Conservation (phyloP, 306 rosid species). For the Cyclanthera cordifolia region DNA sequence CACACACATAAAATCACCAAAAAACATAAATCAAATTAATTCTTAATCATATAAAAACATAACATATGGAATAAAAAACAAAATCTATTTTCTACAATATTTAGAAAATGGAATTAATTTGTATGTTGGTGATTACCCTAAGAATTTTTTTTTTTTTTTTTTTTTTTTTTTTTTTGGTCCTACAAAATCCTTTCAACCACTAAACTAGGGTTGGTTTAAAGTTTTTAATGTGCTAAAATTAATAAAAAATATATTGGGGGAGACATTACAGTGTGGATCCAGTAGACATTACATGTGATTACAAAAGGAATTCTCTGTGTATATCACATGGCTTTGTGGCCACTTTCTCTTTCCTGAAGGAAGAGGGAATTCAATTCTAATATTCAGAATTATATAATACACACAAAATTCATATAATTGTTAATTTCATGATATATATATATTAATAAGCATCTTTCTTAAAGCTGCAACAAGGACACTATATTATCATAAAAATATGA, state of each 20-base stretch:
- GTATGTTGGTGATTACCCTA: too few relatives aligned
- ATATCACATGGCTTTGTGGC: neutral
- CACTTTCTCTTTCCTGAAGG: neutral
- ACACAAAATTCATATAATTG: neutral
- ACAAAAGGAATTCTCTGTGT: neutral
- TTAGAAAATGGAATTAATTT: too few relatives aligned
- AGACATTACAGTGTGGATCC: conserved; percentile 10
- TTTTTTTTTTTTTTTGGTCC: too few relatives aligned
- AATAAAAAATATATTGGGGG: neutral
- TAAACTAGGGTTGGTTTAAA: too few relatives aligned
- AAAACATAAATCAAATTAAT: neutral
- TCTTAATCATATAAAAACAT: neutral
- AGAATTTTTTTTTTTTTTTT: too few relatives aligned
- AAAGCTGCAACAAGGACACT: conserved; percentile 4
- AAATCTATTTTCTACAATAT: too few relatives aligned
- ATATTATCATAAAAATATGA: neutral
- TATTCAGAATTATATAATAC: neutral
- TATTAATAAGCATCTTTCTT: conserved; percentile 1
- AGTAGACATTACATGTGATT: conserved; percentile 14
- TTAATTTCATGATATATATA: neutral
- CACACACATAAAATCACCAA: too few relatives aligned
- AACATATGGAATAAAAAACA: neutral
- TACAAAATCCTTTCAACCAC: too few relatives aligned
- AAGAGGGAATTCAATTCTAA: neutral
- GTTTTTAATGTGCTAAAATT: too few relatives aligned